Conservation (phyloP, 345 rosid species). For the Kernera saxatilis region DNA sequence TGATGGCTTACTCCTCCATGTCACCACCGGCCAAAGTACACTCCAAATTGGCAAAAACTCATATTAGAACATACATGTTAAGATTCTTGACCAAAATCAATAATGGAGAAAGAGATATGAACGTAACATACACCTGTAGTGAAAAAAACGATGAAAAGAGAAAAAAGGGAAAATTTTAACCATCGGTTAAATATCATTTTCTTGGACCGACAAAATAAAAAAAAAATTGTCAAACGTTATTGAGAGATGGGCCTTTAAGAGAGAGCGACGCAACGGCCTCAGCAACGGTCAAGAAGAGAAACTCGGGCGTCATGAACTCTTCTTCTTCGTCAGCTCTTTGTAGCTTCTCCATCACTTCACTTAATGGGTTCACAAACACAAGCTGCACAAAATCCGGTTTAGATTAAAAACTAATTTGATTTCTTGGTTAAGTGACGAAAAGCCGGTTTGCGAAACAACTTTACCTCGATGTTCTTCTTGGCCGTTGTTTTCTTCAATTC, state of each 20-base stretch:
- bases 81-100: not conserved
- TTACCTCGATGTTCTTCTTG: constrained; percentile 52
- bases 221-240: constrained; percentile 28
- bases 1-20: not conserved
- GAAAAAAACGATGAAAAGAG: not conserved
- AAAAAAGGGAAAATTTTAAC: not conserved
- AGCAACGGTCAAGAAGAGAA: constrained; percentile 73
- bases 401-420: not conserved
- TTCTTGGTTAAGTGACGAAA: not conserved
- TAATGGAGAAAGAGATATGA: not conserved
- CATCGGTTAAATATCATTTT: not conserved
- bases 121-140: constrained; percentile 13
- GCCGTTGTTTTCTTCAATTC: constrained; percentile 63
- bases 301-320: constrained; percentile 44
- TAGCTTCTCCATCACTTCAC: constrained; percentile 83
- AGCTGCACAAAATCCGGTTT: constrained; percentile 42
- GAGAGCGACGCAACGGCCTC: constrained; percentile 83
- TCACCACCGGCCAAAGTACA: not conserved
- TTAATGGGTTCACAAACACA: constrained; percentile 83
- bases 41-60: not conserved
- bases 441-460: not conserved
- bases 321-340: constrained; percentile 49
- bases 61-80: constrained; percentile 6
- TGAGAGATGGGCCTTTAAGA: constrained; percentile 46
- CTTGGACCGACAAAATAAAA: not conserved